These are phyloP conservation scores for Tylopilus plumbeoviolaceoides DNA, from an alignment of 768 basidiomycete species.

Conservation along the genomic window DNA sequence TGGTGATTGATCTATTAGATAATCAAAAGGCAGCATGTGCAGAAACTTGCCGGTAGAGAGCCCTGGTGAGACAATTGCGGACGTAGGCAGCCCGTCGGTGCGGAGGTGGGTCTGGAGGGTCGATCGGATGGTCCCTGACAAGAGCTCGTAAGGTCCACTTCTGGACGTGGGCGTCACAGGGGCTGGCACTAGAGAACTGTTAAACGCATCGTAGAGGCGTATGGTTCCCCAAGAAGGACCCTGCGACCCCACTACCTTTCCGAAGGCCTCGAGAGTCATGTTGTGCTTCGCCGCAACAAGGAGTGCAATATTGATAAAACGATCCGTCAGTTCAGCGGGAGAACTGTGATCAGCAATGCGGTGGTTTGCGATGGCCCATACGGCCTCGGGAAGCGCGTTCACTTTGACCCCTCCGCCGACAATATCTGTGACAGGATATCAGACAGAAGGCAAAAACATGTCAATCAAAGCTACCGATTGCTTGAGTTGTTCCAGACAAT, in stretches of 20 bases:
- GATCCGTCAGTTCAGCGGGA: constrained; percentile 6
- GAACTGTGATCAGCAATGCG: constrained; percentile 33
- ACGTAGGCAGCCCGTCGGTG: constrained; percentile 19
- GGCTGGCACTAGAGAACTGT: constrained; percentile 35
- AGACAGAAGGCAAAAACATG: constrained; percentile 14
- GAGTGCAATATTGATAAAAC: constrained; percentile 6
- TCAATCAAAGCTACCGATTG: constrained; percentile 18
- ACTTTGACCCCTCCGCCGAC: constrained; percentile 41
- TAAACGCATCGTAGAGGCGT: constrained; percentile 35
- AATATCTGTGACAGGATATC: constrained; percentile 34
- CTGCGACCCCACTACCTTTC: constrained; percentile 23
- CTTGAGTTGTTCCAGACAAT: constrained; percentile 26
- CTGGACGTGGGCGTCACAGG: constrained; percentile 38
- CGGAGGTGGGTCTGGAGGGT: constrained; percentile 32
- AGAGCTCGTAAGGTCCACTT: constrained; percentile 36
- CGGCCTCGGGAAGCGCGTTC: constrained; percentile 45
- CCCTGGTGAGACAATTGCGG: constrained; percentile 36
- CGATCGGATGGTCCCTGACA: constrained; percentile 43
- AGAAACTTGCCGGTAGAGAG: constrained; percentile 16
- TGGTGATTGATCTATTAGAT: constrained; percentile 3
- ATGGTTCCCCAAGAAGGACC: constrained; percentile 34
- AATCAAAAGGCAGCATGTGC: neutral
- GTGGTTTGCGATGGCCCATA: constrained; percentile 33
- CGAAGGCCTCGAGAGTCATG: constrained; percentile 40
- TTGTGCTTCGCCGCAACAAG: constrained; percentile 34